A percentile compares a stretch with the other conserved stretches of the same genome.
phyloP scores from a whole-genome alignment of 768 basidiomycete species.

The Strobilomyces confusus region DNA sequence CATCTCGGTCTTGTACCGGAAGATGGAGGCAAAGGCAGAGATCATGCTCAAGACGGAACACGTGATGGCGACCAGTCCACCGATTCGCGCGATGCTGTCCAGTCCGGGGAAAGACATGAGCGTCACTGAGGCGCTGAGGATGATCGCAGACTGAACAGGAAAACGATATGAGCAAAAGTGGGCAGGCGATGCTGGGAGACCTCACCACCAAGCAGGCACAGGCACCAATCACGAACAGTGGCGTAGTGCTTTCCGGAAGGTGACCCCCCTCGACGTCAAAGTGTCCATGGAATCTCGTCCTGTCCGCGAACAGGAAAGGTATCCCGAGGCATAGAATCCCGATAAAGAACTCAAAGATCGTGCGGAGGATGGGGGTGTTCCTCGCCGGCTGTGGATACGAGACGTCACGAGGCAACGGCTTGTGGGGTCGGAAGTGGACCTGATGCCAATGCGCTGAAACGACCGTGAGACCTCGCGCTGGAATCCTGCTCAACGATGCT shows the following conservation, averaged over 20 bases:
- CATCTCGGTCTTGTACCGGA: conserved; percentile 66
- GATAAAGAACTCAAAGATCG: conserved; percentile 53
- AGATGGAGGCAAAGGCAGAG: conserved; percentile 64
- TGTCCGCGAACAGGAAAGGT: conserved; percentile 69
- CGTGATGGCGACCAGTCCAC: conserved; percentile 63
- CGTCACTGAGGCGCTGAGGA: conserved; percentile 78
- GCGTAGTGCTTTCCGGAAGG: conserved; percentile 41
- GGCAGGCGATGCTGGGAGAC: conserved; percentile 7
- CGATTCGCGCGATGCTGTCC: conserved; percentile 57
- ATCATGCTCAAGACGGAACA: conserved; percentile 69
- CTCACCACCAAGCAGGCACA: conserved; percentile 64
- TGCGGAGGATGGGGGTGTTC: conserved; percentile 43
- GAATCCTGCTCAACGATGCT: conserved; percentile 22
- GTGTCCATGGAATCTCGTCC: conserved; percentile 41
- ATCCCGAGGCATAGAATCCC: conserved; percentile 71
- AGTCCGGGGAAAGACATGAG: conserved; percentile 76
- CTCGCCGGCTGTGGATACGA: conserved; percentile 24
- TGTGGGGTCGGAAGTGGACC: conserved; percentile 62
- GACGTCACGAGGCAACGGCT: conserved; percentile 57
- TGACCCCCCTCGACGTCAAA: conserved; percentile 59
- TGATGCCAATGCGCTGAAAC: conserved; percentile 62
- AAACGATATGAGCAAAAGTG: conserved; percentile 3
- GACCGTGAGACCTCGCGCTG: conserved; percentile 1
- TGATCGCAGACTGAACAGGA: conserved; percentile 61
- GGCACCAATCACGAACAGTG: conserved; percentile 61